These are phyloP conservation scores for Penstemon barbatus DNA, from an alignment of 257 asterid genomes.

Conservation along the genomic window DNA sequence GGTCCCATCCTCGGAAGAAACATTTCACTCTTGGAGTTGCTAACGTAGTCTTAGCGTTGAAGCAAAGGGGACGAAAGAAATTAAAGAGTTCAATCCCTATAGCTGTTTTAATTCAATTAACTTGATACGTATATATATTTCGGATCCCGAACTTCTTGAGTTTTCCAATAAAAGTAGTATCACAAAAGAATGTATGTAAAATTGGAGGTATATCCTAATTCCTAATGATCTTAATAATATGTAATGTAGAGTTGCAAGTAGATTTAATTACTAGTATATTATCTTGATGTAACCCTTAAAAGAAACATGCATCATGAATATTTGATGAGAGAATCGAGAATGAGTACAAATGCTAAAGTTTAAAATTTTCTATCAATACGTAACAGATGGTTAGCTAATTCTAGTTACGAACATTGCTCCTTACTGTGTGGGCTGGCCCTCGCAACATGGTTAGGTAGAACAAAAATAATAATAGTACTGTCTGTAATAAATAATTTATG, in stretches of 20 bases:
- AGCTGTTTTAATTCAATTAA: constrained; percentile 17
- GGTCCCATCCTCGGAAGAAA: constrained; percentile 50
- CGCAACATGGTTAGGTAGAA: neutral
- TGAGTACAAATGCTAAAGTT: constrained; percentile 51
- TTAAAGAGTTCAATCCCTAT: neutral
- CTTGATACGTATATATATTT: neutral
- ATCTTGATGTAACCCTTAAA: constrained; percentile 7
- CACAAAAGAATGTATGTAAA: constrained; percentile 36
- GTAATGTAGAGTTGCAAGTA: constrained; percentile 2
- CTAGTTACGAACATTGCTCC: too few relatives aligned
- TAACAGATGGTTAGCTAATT: neutral
- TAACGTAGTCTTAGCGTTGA: constrained; percentile 44
- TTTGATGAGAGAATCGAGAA: constrained; percentile 39
- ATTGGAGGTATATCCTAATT: constrained; percentile 9
- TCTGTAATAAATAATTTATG: too few relatives aligned
- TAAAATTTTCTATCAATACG: constrained; percentile 39
- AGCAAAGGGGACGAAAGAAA: constrained; percentile 36
- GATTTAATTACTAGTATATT: constrained; percentile 9
- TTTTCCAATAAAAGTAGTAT: constrained; percentile 36
- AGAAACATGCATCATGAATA: constrained; percentile 9
- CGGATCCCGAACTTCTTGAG: constrained; percentile 45
- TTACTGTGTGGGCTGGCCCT: too few relatives aligned
- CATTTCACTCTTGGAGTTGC: constrained; percentile 23
- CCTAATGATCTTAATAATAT: neutral
- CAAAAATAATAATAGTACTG: too few relatives aligned